Evolutionary conservation across 2,329 filamentous ascomycete genomes (phyloP).

Genomic region (Leptographium lundbergii): DNA sequence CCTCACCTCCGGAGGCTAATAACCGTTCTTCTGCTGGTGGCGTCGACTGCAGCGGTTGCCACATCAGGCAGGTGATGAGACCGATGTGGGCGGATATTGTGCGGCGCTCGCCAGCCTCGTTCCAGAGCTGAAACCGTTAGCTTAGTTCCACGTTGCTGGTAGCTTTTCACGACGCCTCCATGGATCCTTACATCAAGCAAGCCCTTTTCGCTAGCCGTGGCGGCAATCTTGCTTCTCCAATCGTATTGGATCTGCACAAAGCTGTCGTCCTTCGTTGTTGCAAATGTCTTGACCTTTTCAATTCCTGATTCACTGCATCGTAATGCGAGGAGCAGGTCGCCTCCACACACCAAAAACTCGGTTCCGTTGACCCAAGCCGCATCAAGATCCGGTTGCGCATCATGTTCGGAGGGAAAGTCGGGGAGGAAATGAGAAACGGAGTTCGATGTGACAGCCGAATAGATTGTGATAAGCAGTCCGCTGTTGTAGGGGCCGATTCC

Average conservation of each 20-base stretch:
- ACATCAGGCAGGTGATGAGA: constrained; percentile 43
- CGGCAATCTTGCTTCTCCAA: constrained; percentile 36
- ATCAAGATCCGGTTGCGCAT: constrained; percentile 40
- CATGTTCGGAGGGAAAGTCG: constrained; percentile 34
- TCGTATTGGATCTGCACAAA: constrained; percentile 47
- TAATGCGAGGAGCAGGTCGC: constrained; percentile 38
- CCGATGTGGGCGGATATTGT: constrained; percentile 48
- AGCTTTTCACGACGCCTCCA: neutral
- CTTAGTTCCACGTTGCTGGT: neutral
- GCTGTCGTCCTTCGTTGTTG: constrained; percentile 38
- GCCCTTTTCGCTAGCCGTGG: constrained; percentile 48
- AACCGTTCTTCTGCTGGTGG: constrained; percentile 36
- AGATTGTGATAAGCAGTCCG: constrained; percentile 43
- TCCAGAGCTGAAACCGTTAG: constrained; percentile 33
- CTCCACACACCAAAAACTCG: constrained; percentile 47
- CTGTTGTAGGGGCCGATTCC: constrained; percentile 42
- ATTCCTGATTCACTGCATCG: constrained; percentile 34
- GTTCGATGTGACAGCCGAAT: constrained; percentile 29
- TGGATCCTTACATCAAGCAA: constrained; percentile 42
- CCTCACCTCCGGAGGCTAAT: constrained; percentile 48
- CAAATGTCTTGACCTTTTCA: constrained; percentile 32
- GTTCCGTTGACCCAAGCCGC: constrained; percentile 46
- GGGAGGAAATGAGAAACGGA: constrained; percentile 35
- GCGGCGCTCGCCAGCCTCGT: constrained; percentile 37
- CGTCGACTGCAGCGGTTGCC: constrained; percentile 41